Base-by-base conservation (phyloP, 345 rosid genomes). In the Euphorbia pulcherrima region DNA sequence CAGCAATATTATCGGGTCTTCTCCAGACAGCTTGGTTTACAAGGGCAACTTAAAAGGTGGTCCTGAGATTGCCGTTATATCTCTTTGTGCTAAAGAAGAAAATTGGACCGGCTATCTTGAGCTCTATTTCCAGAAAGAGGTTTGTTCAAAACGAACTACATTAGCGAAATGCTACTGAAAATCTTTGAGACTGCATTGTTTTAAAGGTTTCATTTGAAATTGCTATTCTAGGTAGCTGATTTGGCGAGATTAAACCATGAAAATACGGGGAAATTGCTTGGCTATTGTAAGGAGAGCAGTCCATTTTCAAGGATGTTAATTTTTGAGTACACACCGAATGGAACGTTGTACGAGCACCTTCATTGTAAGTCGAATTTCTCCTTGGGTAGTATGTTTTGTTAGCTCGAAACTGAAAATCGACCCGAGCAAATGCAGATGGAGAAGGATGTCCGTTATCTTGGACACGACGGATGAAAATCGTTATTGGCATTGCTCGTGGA, bases 111-210 rank as follows among this genome's bases (percentile, higher is more conserved):
- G 90, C 71, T 88, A 84, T 74, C 97, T 90, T 12, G 97, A 95
- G 76, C 96, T 95, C 64, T 90, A 95, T 79, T 95, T 86, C 74
- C 97, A 88, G 79, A 83, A 88, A 81, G 97, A 95, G 98, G 97
- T 92, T 58, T 41, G 39, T 23, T 28, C 8, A 35, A 41, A 55
- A 64, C 48, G 10, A 65, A 35, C 29, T 39, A 23, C 65, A 57
- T 61, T 44, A 14, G 61, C 24, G 28, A 37, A 20, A 39, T 68
- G 55, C 35, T 12, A 65, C 54, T 29, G 54, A 55, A 44, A 37
- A n/a, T n/a, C n/a, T 44, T 30, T 41, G 35, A 55, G 59, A 48
- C 23, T 28, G 46, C 71, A 62, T 58, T 41, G 5, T 70, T 56
- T 60, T 68, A 54, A 77, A 71, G 30, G 14, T 63, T 73, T 50